Evolutionary conservation across 2,329 filamentous ascomycete genomes (phyloP).

Genomic region (Laburnicola sp.): DNA sequence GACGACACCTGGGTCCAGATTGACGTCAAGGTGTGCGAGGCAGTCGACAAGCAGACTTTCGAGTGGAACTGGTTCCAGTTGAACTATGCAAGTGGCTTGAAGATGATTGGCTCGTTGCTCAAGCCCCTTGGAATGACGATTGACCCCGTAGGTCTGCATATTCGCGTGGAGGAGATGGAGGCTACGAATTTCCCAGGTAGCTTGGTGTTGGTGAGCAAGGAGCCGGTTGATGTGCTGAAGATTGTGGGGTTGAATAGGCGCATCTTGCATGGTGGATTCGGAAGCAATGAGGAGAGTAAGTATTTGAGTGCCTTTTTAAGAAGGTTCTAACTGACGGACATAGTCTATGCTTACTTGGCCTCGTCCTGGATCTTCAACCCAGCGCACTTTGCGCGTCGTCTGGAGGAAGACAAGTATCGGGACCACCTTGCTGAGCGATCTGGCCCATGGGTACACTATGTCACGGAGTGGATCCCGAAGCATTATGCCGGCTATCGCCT

Average conservation of each 20-base stretch:
- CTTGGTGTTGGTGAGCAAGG: constrained; percentile 26
- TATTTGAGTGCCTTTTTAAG: neutral
- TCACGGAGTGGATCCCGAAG: constrained; percentile 28
- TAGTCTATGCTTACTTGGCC: constrained; percentile 29
- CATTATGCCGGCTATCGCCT: constrained; percentile 19
- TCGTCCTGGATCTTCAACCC: constrained; percentile 32
- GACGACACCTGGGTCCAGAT: constrained; percentile 26
- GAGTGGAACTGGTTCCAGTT: constrained; percentile 27
- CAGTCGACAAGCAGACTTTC: constrained; percentile 16
- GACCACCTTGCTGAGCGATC: constrained; percentile 21
- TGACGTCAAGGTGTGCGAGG: constrained; percentile 31
- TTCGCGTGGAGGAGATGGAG: constrained; percentile 32
- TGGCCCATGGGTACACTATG: constrained; percentile 23
- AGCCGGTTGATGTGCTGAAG: constrained; percentile 24
- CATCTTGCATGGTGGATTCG: constrained; percentile 22
- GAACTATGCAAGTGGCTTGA: constrained; percentile 27
- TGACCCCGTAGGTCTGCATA: constrained; percentile 25
- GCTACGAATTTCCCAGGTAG: constrained; percentile 23
- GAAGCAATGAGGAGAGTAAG: constrained; percentile 24
- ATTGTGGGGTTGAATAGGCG: constrained; percentile 24
- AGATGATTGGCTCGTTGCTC: constrained; percentile 30
- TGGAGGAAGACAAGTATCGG: constrained; percentile 24
- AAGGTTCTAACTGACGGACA: neutral
- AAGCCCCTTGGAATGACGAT: constrained; percentile 34
- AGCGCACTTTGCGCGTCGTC: constrained; percentile 24